Evolutionary conservation across 2,329 filamentous ascomycete species (phyloP).

Genomic region (Claviceps citrina): DNA sequence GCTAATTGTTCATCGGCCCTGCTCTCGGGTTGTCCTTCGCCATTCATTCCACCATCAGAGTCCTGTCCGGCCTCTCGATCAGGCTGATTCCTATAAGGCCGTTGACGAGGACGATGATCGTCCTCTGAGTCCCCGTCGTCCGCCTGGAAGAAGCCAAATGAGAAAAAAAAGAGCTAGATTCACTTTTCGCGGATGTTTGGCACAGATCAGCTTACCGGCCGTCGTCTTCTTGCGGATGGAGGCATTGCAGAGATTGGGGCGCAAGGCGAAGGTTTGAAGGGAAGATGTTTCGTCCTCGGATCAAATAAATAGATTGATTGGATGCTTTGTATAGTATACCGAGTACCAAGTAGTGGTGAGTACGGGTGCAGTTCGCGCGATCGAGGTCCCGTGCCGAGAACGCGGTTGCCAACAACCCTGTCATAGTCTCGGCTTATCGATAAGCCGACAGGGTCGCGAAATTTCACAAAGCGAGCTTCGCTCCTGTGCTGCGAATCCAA

Average conservation of each 20-base stretch:
- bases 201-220: slow-evolving; percentile 14
- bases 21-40: slow-evolving; percentile 16
- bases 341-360: no score
- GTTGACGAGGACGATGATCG: slow-evolving; percentile 18
- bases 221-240: slow-evolving; percentile 17
- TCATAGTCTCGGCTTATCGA: slow-evolving; percentile 7
- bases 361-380: no score
- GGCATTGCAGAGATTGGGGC: slow-evolving; percentile 14
- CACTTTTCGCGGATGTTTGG: neutral
- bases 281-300: neutral
- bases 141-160: slow-evolving; percentile 10
- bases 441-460: slow-evolving; percentile 3
- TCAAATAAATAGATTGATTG: no score
- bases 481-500: neutral
- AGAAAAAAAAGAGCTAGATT: neutral
- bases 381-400: no score
- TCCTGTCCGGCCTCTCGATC: slow-evolving; percentile 19
- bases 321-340: neutral
- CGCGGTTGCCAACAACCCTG: no score
- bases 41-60: slow-evolving; percentile 24
- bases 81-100: slow-evolving; percentile 15
- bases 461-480: slow-evolving; percentile 3
- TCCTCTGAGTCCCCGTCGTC: slow-evolving; percentile 20
- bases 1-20: slow-evolving; percentile 36
- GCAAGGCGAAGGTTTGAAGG: neutral